These are phyloP conservation scores for Dendrobium huoshanense DNA, from an alignment of 106 monocot species.

Conservation along the genomic window DNA sequence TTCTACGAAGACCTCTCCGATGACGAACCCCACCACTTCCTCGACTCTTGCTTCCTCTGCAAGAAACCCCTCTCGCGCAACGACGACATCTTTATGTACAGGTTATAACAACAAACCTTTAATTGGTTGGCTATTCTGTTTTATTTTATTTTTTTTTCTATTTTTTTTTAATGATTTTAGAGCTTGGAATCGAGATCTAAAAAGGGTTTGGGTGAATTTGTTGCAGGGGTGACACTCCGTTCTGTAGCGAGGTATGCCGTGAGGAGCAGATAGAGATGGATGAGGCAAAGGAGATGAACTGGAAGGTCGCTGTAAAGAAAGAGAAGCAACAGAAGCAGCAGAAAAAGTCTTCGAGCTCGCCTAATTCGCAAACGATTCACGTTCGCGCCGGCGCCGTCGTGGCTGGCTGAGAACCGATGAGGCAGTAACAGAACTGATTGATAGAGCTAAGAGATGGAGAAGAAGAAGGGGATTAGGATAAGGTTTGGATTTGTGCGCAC, in stretches of 20 bases:
- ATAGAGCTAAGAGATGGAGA: not conserved
- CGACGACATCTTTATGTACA: slow-evolving; percentile 87
- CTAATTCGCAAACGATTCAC: not conserved
- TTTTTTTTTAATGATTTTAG: not conserved
- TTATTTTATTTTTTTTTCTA: no score
- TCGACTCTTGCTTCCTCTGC: slow-evolving; percentile 76
- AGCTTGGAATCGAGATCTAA: not conserved
- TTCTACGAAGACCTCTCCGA: slow-evolving; percentile 21
- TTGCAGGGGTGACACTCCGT: slow-evolving; percentile 32
- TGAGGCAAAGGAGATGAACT: slow-evolving; percentile 1
- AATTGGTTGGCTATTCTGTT: not conserved
- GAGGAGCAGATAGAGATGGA: slow-evolving; percentile 39
- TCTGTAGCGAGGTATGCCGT: slow-evolving; percentile 55
- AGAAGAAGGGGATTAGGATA: not conserved
- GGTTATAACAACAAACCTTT: slow-evolving; percentile 16
- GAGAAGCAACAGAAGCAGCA: not conserved
- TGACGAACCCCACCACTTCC: slow-evolving; percentile 38
- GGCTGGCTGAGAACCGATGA: not conserved
- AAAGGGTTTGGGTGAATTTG: not conserved
- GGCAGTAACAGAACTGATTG: not conserved
- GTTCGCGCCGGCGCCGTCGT: slow-evolving; percentile 3
- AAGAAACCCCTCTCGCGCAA: slow-evolving; percentile 45
- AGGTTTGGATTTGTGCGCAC: not conserved
- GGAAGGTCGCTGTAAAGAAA: not conserved
- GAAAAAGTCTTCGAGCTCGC: not conserved